Conservation (phyloP, 2,329 filamentous ascomycete species). For the Alternaria angustiovoidea region DNA sequence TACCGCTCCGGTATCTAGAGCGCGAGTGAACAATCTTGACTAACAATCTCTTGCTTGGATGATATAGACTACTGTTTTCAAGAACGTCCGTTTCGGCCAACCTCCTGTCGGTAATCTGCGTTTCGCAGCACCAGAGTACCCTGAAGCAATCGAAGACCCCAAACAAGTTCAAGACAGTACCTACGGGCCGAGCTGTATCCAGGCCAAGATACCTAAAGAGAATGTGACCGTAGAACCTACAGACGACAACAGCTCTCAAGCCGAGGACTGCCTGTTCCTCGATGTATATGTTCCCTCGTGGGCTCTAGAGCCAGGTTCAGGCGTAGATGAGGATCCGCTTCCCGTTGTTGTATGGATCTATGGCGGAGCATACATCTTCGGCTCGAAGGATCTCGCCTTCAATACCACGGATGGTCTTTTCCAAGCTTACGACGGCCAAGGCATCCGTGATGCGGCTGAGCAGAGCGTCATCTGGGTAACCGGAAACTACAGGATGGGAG, state of each 20-base stretch:
- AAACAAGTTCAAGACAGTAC: neutral
- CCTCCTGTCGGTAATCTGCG: neutral
- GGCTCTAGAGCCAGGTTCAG: neutral
- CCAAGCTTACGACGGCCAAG: neutral
- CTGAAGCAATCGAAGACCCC: neutral
- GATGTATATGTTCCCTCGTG: neutral
- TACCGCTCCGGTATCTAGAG: neutral
- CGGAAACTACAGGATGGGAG: neutral
- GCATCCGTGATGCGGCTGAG: rapidly evolving
- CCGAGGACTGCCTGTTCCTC: neutral
- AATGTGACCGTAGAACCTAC: neutral
- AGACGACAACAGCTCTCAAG: neutral
- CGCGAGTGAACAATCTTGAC: neutral
- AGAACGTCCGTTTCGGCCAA: neutral
- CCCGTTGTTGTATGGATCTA: neutral
- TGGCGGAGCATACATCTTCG: neutral
- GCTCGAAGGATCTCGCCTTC: neutral
- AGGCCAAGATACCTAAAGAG: neutral
- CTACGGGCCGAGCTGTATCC: neutral
- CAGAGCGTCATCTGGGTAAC: neutral
- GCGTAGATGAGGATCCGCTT: neutral
- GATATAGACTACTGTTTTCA: neutral
- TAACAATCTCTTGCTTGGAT: neutral
- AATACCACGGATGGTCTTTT: neutral
- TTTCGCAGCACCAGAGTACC: neutral